Evolutionary conservation across 768 basidiomycete species (phyloP), one percentile per base, ranked within the genome.

Genomic region (Terana coerulea): DNA sequence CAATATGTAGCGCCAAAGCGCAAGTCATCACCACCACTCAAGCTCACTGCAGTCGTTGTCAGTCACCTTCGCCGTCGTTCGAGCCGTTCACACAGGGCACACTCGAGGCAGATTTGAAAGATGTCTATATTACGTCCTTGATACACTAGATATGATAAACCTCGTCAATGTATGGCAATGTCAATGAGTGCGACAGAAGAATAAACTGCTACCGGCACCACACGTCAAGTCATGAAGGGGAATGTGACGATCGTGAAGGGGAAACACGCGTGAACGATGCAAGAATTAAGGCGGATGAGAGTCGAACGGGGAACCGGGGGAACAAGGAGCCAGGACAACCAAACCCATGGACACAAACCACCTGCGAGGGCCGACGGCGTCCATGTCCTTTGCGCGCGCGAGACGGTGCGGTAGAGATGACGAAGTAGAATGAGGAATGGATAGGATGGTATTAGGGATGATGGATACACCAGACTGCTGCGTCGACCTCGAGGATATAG

Each of bases 131-230:
- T 52, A 52, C 30, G 26, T 52, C 51, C 51, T 35, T 52, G 46
- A 44, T 52, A 52, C 26, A 46, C 19, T 52, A 52, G 30, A 34
- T 46, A 30, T n/a, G n/a, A 22, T 30, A 12, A 22, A 9, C 17
- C 44, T 52, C 51, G 51, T 52, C 51, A 44, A 52, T 46, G 51
- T 25, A 29, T 40, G 51, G 41, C 49, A 51, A 51, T 51, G 50
- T 51, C 50, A 52, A 52, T 52, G 51, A 52, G 51, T 46, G 51
- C 51, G 51, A 52, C 51, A 44, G 46, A 52, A 30, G 47, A 52
- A 39, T 41, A 50, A 45, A 52, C 47, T 52, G 47, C 51, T 52
- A 52, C 51, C 51, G 34, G 35, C 51, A 52, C 51, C 51, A 52
- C 43, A 52, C 44, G 51, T 52, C 51, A 52, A 52, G 51, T 52